Evolutionary conservation across 176 grass and related monocot species (phyloP), one percentile per base, ranked within the genome.

Genomic region (Stipa capillata): DNA sequence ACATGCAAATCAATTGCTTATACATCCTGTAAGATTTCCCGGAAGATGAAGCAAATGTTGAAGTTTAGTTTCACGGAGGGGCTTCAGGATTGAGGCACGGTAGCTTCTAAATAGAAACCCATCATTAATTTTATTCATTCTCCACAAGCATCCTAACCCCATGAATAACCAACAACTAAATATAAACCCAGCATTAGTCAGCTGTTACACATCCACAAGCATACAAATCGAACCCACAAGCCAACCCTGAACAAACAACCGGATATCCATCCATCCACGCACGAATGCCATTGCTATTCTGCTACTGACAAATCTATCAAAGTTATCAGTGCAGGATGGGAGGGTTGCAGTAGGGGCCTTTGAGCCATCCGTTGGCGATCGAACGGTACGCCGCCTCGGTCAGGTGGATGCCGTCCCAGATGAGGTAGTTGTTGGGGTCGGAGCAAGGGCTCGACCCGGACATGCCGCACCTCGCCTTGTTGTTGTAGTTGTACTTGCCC

Each of bases 341-440:
- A 8, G 91, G 91, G 59, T 64, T 73, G 61, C 85, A 84, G 79
- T 87, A 93, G 71, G 94, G 81, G 15, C 94, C 91, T 68, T 83
- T 88, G 82, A 97, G 86, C 91, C 86, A 97, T 1, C 86, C 86
- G 32, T 77, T 37, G 49, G 94, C 91, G 72, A 97, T 87, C 8
- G 89, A 85, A 1, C 88, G 85, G 84, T 97, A 82, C 8, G 91
- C 94, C 0, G 89, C 84, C 83, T 97, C 94, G 0, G 94, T 97
- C 56, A 97, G 82, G 79, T 97, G 91, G 68, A 93, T 87, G 16
- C 94, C 94, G 18, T 97, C 94, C 94, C 91, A 97, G 82, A 43
- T 89, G 32, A 93, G 81, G 69, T 94, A 87, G 70, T 75, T 82
- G 0, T 52, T 83, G 7, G 89, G 84, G 64, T 91, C 57, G 4